Evolutionary conservation across 192 early-diverging fungal genomes (phyloP).

Genomic region (Gryganskiella cystojenkinii): DNA sequence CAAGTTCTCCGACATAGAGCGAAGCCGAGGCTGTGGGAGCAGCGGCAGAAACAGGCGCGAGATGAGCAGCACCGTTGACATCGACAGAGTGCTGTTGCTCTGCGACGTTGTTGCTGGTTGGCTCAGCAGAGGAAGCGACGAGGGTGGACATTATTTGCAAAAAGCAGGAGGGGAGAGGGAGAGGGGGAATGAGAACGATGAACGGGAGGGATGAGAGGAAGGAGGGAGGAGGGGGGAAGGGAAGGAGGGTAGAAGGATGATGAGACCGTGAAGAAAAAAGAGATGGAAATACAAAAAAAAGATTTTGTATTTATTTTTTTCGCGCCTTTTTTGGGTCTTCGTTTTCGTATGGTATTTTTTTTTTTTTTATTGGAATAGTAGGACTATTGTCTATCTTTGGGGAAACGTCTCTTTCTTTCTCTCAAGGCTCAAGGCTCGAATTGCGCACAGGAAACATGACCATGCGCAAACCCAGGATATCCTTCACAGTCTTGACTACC

Average conservation of each 20-base stretch:
- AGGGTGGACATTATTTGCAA: conserved; percentile 50
- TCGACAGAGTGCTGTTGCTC: conserved; percentile 62
- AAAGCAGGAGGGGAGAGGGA: conserved; percentile 1
- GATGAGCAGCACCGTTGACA: conserved; percentile 58
- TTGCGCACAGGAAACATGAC: too few relatives aligned
- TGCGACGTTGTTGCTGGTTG: conserved; percentile 49
- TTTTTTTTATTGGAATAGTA: conserved; percentile 1
- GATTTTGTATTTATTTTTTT: too few relatives aligned
- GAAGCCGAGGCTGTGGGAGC: conserved; percentile 72
- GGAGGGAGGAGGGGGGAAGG: conserved; percentile 6
- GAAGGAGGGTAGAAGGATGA: not conserved
- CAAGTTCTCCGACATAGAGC: conserved; percentile 98
- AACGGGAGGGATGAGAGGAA: conserved; percentile 5
- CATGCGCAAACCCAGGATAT: not conserved
- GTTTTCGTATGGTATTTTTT: too few relatives aligned
- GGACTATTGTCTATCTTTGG: not conserved
- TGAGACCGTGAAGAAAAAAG: too few relatives aligned
- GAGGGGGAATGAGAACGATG: conserved; percentile 8
- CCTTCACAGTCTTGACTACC: not conserved
- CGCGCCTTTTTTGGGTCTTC: too few relatives aligned
- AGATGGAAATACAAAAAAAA: not conserved
- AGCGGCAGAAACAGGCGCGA: conserved; percentile 42
- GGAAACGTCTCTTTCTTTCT: too few relatives aligned
- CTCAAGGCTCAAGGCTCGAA: too few relatives aligned
- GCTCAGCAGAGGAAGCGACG: conserved; percentile 22